Conservation (phyloP, 2,329 filamentous ascomycete species). For the Colletotrichum sp. region DNA sequence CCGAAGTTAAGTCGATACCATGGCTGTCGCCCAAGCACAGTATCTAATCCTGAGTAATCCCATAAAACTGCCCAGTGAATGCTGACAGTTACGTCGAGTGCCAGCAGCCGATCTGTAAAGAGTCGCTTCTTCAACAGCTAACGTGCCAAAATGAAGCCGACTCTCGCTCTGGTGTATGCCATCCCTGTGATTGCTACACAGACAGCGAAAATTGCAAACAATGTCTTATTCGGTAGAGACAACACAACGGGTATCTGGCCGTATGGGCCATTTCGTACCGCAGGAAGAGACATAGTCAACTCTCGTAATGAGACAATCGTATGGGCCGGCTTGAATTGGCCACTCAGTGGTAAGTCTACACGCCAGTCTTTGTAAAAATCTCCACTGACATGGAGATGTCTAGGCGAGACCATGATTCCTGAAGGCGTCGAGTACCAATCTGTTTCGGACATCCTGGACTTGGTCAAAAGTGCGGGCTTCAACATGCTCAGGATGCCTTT, state of each 20-base stretch:
- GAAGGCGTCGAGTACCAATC: neutral
- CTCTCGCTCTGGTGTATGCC: neutral
- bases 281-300: neutral
- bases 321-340: neutral
- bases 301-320: neutral
- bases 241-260: neutral
- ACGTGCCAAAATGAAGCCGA: neutral
- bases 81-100: neutral
- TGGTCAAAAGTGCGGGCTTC: neutral
- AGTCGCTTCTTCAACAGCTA: neutral
- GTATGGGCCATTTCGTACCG: neutral
- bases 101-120: neutral
- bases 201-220: neutral
- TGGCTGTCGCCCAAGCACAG: neutral
- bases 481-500: neutral
- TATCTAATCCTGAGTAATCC: neutral
- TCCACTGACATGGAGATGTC: neutral
- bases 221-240: neutral
- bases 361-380: neutral
- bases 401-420: neutral
- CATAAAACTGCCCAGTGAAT: neutral
- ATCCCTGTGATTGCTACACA: neutral
- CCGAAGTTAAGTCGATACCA: neutral
- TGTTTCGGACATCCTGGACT: neutral
- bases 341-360: neutral